Conservation (phyloP, 2,329 filamentous ascomycete genomes). For the Epicoccum nigrum region DNA sequence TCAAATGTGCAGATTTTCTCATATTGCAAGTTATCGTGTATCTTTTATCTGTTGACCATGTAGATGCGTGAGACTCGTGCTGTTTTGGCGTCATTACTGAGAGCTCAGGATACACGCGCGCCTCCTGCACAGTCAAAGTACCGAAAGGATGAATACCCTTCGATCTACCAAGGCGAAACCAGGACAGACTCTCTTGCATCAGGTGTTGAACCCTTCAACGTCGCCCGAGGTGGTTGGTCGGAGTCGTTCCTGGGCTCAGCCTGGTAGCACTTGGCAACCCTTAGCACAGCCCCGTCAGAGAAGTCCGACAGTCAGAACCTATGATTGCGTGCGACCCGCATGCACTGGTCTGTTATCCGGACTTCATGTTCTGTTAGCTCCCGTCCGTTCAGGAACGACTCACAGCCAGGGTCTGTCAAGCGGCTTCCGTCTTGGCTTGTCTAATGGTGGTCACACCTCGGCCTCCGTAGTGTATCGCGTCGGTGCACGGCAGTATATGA, state of each 20-base stretch:
- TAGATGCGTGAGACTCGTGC: no score
- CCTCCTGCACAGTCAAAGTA: no score
- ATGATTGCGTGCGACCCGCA: background rate
- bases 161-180: background rate
- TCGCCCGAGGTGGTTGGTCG: background rate
- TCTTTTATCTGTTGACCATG: no score
- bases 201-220: background rate
- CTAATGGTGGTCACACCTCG: background rate
- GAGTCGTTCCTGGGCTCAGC: background rate
- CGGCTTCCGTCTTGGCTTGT: background rate
- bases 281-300: slow-evolving; percentile 5
- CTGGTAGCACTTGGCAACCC: slow-evolving; percentile 1
- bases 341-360: background rate
- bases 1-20: no score
- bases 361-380: background rate
- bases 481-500: slow-evolving; percentile 11
- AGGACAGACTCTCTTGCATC: background rate
- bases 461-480: slow-evolving; percentile 1
- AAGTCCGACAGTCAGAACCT: slow-evolving; percentile 6
- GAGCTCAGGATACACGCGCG: no score
- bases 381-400: background rate
- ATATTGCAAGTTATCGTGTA: no score
- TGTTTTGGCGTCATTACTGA: no score
- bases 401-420: slow-evolving; percentile 14
- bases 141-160: no score